Evolutionary conservation across 495 filamentous ascomycete species (phyloP), one percentile per base, ranked within the genome.

Genomic region (Terfezia boudieri): DNA sequence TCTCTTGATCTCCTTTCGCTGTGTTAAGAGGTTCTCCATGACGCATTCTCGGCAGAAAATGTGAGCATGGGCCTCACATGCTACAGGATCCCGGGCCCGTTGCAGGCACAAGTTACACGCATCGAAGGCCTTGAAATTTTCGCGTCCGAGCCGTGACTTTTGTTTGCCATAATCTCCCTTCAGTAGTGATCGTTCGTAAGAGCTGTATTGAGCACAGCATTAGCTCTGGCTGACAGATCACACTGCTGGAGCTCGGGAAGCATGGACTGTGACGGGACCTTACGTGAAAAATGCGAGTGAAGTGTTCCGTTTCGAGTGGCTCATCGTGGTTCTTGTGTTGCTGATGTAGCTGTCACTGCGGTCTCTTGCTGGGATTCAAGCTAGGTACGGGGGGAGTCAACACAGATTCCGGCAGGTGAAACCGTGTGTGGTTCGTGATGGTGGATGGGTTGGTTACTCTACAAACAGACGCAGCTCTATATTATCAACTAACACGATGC

Each of bases 41-140:
- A 88, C 87, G 69, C 90, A 98, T 67, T 98, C 90, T 56, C 86
- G 77, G 63, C 90, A 98, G 70, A 96, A 96, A n/a, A 98, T 74
- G 65, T 96, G 87, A 51, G 89, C 90, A 57, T 83, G 77, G 12
- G 67, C 56, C 22, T 51, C 49, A 60, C 77, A 80, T 0, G 75
- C 74, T 12, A 95, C 87, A 0, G 90, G 90, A 35, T 83, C 74
- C 16, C 81, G 79, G 20, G 88, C 82, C 6, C 84, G 79, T 61
- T 87, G 80, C 1, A 96, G 78, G 59, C 90, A 98, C 16, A 98
- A 75, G 53, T 79, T 78, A 70, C 90, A 98, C 7, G 83, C 86
- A 37, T 79, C 86, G 69, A 98, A 94, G 9, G 86, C 79, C 20
- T 96, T 80, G 72, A 92, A 96, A 56, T 83, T 89, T 63, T 98